phyloP scores from a whole-genome alignment of 495 filamentous ascomycete genomes.

The Tetracladium setigerum region DNA sequence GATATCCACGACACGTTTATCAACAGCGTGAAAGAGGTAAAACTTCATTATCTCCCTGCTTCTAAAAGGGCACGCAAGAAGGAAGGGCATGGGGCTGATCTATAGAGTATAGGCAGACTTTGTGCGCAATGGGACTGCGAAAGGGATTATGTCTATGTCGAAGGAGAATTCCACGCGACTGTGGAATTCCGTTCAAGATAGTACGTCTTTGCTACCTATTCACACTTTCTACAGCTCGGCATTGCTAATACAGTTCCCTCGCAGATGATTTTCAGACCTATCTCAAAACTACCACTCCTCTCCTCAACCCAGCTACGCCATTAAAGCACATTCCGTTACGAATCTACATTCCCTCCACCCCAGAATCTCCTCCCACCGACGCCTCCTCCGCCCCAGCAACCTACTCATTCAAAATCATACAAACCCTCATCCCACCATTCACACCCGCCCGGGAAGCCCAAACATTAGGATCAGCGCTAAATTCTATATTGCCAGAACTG shows the following conservation, averaged over 20 bases:
- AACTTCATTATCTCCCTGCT: neutral
- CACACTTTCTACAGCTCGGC: neutral
- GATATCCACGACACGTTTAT: slow-evolving; percentile 86
- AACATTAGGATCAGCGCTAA: slow-evolving; percentile 76
- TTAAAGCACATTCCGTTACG: slow-evolving; percentile 79
- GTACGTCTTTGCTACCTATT: slow-evolving; percentile 36
- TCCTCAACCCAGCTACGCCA: slow-evolving; percentile 68
- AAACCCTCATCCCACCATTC: slow-evolving; percentile 50
- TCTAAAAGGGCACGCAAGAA: slow-evolving; percentile 1
- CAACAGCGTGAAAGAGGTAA: slow-evolving; percentile 83
- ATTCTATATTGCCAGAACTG: slow-evolving; percentile 65
- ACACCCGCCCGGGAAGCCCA: slow-evolving; percentile 49
- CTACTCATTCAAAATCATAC: slow-evolving; percentile 59
- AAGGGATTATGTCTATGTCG: slow-evolving; percentile 85
- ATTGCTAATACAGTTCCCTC: neutral
- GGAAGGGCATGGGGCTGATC: too few relatives aligned
- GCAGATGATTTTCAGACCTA: slow-evolving; percentile 68
- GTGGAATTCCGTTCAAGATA: slow-evolving; percentile 77
- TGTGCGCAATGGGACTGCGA: slow-evolving; percentile 81
- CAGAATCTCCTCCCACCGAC: slow-evolving; percentile 29
- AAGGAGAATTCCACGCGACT: slow-evolving; percentile 81
- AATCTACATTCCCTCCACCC: slow-evolving; percentile 76
- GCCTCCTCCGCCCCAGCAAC: slow-evolving; percentile 26
- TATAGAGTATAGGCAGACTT: slow-evolving; percentile 73
- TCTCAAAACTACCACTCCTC: slow-evolving; percentile 63